Base-by-base conservation (phyloP, 1,139 yeast species). In the Suzukiozyma palmioleophila region DNA sequence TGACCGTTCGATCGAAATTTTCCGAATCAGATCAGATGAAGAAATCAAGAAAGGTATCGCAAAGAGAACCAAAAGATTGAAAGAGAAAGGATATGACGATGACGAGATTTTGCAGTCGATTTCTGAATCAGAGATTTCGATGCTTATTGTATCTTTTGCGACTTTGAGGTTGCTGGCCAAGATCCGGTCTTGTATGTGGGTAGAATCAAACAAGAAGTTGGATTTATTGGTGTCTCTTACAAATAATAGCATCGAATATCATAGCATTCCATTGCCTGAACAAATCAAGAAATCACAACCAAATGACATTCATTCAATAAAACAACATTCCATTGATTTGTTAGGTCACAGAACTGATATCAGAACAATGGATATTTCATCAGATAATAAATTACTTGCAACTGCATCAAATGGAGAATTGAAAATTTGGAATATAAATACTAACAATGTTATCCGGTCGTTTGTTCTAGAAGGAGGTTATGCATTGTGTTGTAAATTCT, bases 321-420 rank as follows among this genome's bases (percentile, higher is more conserved):
- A 71, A 50, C 54, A 66, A 22, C 77, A 77, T 52, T 62, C 81
- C 1, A 70, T 92, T 27, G 96, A 89, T 36, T 62, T 80, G 35
- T 75, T 79, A 37, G 99, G 98, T 21, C 97, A 90, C 56, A 79
- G 97, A 57, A 79, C 87, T 3, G 99, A 94, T 59, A 75, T 92
- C 27, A 75, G 98, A 53, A 76, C 96, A 5, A 67, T 87, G 57
- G 90, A 89, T 48, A 70, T 94, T 30, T 84, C 95, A 37, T 77
- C 81, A 34, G 97, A 90, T 61, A 79, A 83, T 55, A 81, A 79
- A 54, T 66, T 92, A 47, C 66, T 90, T 35, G 95, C 92, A 2
- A 84, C 96, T 3, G 96, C 96, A 1, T 84, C 97, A 1, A 88
- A 89, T 53, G 97, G 97, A 9, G 77, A 79, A 49, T 64, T 92